Percentiles rank a stretch among this genome's conserved stretches.
These are phyloP conservation scores for Silene latifolia DNA, from an alignment of 148 eudicot species.

Conservation along the genomic window DNA sequence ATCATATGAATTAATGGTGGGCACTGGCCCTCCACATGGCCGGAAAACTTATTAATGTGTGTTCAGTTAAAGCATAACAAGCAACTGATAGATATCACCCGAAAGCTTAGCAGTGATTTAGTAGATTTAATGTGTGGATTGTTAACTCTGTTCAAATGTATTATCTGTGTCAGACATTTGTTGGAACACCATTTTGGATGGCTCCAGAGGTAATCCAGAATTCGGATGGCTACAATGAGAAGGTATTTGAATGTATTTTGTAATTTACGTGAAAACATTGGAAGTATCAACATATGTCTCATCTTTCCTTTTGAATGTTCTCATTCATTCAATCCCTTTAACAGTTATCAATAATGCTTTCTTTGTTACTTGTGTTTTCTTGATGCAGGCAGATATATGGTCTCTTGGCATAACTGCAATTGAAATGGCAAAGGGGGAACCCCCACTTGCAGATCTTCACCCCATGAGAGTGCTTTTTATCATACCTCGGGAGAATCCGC, in stretches of 20 bases:
- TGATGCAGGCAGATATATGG: conserved; percentile 94
- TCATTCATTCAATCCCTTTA: background rate
- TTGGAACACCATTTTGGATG: conserved; percentile 99
- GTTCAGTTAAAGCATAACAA: too few species aligned
- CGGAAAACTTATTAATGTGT: too few species aligned
- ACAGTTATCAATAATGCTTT: background rate
- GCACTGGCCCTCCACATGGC: too few species aligned
- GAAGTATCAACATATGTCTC: background rate
- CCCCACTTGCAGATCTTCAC: conserved; percentile 94
- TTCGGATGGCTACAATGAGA: conserved; percentile 93
- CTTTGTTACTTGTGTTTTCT: conserved; percentile 15
- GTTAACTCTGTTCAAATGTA: conserved; percentile 28
- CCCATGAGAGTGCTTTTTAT: conserved; percentile 99
- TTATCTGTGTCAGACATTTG: conserved; percentile 67
- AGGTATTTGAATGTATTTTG: conserved; percentile 38
- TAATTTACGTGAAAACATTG: background rate
- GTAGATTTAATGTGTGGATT: background rate
- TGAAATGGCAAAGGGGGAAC: conserved; percentile 98
- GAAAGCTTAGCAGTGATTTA: background rate
- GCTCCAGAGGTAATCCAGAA: conserved; percentile 99
- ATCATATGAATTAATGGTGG: too few species aligned
- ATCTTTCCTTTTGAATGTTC: background rate
- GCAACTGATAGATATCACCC: too few species aligned
- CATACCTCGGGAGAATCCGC: conserved; percentile 97
- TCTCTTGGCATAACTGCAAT: conserved; percentile 93